Evolutionary conservation across 495 filamentous ascomycete species (phyloP).

Genomic region (Daldinia decipiens): DNA sequence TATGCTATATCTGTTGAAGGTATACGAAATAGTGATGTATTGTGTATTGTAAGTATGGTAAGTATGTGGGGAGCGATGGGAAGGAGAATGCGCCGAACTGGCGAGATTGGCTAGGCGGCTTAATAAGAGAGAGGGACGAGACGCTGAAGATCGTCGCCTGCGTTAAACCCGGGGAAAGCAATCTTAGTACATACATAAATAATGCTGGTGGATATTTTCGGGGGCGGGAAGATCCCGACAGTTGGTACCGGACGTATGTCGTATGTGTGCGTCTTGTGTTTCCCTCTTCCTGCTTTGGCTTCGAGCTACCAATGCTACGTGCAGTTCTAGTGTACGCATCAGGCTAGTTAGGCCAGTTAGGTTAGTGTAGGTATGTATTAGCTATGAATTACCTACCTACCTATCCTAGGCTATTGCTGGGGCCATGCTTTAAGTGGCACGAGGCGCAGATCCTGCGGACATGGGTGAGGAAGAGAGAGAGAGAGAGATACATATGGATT

Average conservation of each 20-base stretch:
- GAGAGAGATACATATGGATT: background rate
- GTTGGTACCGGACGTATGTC: slow-evolving; percentile 22
- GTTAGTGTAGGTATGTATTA: too few relatives aligned
- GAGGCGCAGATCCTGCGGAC: slow-evolving; percentile 37
- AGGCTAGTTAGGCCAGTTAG: slow-evolving; percentile 30
- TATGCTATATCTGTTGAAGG: slow-evolving; percentile 4
- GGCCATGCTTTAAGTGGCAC: slow-evolving; percentile 37
- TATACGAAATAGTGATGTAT: slow-evolving; percentile 6
- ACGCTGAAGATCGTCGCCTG: slow-evolving; percentile 34
- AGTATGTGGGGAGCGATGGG: slow-evolving; percentile 13
- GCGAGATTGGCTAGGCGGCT: slow-evolving; percentile 35
- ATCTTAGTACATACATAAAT: slow-evolving; percentile 23
- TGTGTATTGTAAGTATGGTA: slow-evolving; percentile 10
- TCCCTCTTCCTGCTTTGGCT: slow-evolving; percentile 10
- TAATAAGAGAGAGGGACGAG: slow-evolving; percentile 36
- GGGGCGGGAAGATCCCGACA: slow-evolving; percentile 40
- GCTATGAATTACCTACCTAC: slow-evolving; percentile 40
- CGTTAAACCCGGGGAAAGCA: slow-evolving; percentile 43
- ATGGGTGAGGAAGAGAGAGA: slow-evolving; percentile 14
- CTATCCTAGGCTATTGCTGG: slow-evolving; percentile 37
- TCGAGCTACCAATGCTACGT: slow-evolving; percentile 32
- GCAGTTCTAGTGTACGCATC: slow-evolving; percentile 20
- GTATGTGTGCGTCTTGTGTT: slow-evolving; percentile 3
- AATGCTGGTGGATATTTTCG: slow-evolving; percentile 37
- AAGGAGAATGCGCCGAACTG: slow-evolving; percentile 19